Base-by-base conservation (phyloP, 2,329 filamentous ascomycete species). In the Venturia pyrina region DNA sequence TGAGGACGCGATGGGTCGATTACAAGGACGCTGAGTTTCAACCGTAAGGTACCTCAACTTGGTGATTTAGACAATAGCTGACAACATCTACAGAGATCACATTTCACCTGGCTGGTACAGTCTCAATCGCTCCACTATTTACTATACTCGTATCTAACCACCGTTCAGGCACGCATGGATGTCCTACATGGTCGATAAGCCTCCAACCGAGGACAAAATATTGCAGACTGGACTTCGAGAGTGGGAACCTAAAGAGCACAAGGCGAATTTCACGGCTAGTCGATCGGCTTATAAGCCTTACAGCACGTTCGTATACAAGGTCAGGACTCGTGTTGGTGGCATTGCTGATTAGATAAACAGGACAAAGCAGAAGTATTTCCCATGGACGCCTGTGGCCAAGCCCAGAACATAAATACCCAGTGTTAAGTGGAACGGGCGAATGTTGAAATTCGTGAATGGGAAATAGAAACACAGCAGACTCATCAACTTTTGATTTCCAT, bases 1-100 rank as follows among this genome's bases (percentile, higher is more conserved):
- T 97, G 73, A 89, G 93, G 74, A 97, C 92, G 72, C 87, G 93
- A 83, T 99, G 96, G 95, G 90, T 99, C 69, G 93, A 98, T 79
- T 99, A 96, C 83, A 93, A 91, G 81, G 84, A 90, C 78, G 83
- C 90, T 72, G 91, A 98, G 78, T 90, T 83, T 75, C 90, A 95
- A 73, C 82, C 90, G 85, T 89, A 82, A 72, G 85, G 32, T 21
- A 8, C 53, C 28, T n/a, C 93, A 93, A 63, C 90, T 93, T n/a
- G 13, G 0, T 21, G 5, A 7, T 37, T 21, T 19, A 8, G n/a
- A 34, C 21, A 17, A 50, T 56, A 44, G 37, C 53, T 59, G 44
- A 21, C 28, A 28, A 28, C 65, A 43, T 37, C 32, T n/a, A 28
- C 7, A 59, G 53, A 37, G 53, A 59, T 59, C 53, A 53, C 53